Conservation (phyloP, 208 protist genomes). For the Leishmania guyanensis region DNA sequence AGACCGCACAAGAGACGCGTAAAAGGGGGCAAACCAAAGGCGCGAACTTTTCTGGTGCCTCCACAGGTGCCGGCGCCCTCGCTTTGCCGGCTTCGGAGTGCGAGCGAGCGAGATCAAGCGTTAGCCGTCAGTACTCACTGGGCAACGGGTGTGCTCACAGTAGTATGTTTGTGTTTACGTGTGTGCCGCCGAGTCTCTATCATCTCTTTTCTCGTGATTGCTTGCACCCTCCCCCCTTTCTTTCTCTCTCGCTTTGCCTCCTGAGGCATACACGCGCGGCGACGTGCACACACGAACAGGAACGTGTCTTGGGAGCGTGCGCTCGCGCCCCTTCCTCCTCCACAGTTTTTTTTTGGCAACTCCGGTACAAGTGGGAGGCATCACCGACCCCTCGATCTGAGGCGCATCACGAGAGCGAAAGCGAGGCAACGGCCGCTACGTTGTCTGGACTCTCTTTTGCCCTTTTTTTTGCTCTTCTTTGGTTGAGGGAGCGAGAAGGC, state of each 20-base stretch:
- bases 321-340: not conserved
- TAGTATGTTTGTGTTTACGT: not conserved
- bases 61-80: too few species aligned
- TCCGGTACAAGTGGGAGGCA: not conserved
- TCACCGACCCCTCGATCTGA: not conserved
- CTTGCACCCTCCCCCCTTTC: not conserved
- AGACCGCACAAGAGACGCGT: too few species aligned
- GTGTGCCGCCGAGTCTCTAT: not conserved
- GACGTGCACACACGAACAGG: not conserved
- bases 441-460: not conserved
- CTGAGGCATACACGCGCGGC: not conserved
- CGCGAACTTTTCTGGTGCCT: too few species aligned
- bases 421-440: not conserved
- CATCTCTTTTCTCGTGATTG: not conserved
- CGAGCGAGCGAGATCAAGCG: too few species aligned
- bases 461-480: not conserved
- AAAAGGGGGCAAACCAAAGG: too few species aligned
- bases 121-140: too few species aligned
- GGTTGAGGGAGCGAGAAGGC: not conserved
- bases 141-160: not conserved
- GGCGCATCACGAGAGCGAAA: not conserved
- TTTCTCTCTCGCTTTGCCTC: not conserved
- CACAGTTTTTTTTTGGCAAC: not conserved
- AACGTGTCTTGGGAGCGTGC: not conserved
- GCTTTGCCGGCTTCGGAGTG: too few species aligned